phyloP scores from a whole-genome alignment of 2,329 filamentous ascomycete genomes.

The Scedosporium apiospermum region DNA sequence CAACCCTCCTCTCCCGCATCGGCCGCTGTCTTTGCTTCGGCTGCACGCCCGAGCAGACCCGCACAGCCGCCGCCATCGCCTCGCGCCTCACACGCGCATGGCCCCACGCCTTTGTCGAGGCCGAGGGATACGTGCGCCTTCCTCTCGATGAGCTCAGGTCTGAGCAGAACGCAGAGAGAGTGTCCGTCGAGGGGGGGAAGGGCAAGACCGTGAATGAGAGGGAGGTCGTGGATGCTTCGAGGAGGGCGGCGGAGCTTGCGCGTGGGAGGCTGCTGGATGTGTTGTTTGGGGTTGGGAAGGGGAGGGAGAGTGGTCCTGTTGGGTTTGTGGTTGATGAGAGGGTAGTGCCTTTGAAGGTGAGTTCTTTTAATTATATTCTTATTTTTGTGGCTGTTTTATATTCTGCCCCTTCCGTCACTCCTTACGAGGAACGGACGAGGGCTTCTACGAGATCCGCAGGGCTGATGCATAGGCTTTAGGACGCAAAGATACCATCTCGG shows the following conservation, averaged over 20 bases:
- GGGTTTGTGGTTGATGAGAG: not conserved
- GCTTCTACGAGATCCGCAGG: not conserved
- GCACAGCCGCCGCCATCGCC: conserved; percentile 8
- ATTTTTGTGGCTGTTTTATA: too few species aligned
- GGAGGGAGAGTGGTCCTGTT: not conserved
- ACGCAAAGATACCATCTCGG: not conserved
- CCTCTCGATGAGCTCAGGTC: not conserved
- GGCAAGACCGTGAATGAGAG: too few species aligned
- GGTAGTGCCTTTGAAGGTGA: not conserved
- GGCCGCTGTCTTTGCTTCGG: conserved; percentile 13
- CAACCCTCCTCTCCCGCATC: conserved; percentile 8
- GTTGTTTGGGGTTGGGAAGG: not conserved
- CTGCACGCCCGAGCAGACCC: conserved; percentile 9
- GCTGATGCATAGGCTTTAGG: not conserved
- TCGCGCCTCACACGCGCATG: conserved; percentile 6
- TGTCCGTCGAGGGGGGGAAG: not conserved
- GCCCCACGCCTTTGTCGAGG: not conserved
- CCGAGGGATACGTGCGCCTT: not conserved
- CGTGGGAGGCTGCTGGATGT: not conserved
- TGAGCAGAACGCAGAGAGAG: not conserved
- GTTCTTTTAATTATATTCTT: not conserved
- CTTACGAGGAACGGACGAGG: too few species aligned
- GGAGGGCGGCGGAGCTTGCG: not conserved
- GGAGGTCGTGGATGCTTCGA: not conserved
- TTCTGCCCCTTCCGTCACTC: too few species aligned